Evolutionary conservation across 768 basidiomycete species (phyloP).

Genomic region (Tulasnella sp.): DNA sequence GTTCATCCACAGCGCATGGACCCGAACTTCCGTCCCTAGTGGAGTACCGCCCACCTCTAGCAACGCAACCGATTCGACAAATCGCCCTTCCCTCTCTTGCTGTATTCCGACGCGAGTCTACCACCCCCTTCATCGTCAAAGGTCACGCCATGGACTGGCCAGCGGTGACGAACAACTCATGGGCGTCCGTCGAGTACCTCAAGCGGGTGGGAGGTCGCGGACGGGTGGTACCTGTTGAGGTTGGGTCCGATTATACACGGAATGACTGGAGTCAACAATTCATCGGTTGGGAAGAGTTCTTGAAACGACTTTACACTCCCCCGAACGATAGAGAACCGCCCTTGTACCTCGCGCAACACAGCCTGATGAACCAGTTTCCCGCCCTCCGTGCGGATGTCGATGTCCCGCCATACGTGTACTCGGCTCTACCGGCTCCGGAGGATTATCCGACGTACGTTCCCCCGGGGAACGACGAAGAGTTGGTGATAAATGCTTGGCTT

Average conservation of each 20-base stretch:
- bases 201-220: slow-evolving; percentile 59
- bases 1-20: background rate
- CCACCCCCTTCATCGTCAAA: slow-evolving; percentile 60
- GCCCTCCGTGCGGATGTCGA: slow-evolving; percentile 56
- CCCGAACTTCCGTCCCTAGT: background rate
- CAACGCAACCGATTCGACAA: slow-evolving; percentile 30
- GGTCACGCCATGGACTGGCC: slow-evolving; percentile 62
- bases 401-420: slow-evolving; percentile 83
- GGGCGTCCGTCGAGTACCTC: slow-evolving; percentile 62
- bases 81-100: slow-evolving; percentile 46
- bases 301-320: slow-evolving; percentile 33
- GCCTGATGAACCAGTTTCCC: slow-evolving; percentile 76
- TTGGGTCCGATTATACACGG: slow-evolving; percentile 71
- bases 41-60: slow-evolving; percentile 20
- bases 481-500: slow-evolving; percentile 69
- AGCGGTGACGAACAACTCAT: slow-evolving; percentile 54
- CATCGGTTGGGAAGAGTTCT: slow-evolving; percentile 65
- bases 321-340: slow-evolving; percentile 18
- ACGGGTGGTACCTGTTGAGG: slow-evolving; percentile 79
- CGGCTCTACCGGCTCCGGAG: slow-evolving; percentile 36
- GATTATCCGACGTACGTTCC: slow-evolving; percentile 44
- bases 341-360: slow-evolving; percentile 82
- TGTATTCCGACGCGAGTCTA: slow-evolving; percentile 37
- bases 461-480: slow-evolving; percentile 51
- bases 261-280: slow-evolving; percentile 73